Evolutionary conservation across 495 filamentous ascomycete species (phyloP).

Genomic region (Podospora tetraspora): DNA sequence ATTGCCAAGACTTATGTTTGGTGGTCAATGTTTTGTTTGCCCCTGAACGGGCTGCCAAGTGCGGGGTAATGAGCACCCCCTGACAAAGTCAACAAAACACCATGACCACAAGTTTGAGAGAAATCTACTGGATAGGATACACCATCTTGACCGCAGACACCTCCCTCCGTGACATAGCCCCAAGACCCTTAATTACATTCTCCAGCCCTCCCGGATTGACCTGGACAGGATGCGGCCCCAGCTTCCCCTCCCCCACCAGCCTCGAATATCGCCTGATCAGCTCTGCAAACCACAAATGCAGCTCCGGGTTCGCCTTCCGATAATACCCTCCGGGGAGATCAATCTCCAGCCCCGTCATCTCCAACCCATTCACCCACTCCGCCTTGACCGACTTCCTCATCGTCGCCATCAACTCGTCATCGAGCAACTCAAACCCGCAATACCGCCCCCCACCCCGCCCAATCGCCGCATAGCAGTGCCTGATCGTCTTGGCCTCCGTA

Average conservation of each 20-base stretch:
- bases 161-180: conserved; percentile 29
- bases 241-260: conserved; percentile 44
- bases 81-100: not conserved
- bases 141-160: not conserved
- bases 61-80: no score
- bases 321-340: not conserved
- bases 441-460: not conserved
- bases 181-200: conserved; percentile 49
- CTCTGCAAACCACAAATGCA: conserved; percentile 34
- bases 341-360: not conserved
- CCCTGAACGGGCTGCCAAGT: not conserved
- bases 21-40: not conserved
- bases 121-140: not conserved
- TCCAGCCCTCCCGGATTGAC: conserved; percentile 45
- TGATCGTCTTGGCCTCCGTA: not conserved
- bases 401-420: not conserved
- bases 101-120: not conserved
- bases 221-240: conserved; percentile 47
- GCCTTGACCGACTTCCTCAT: not conserved
- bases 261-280: conserved; percentile 34
- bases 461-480: conserved; percentile 5
- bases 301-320: conserved; percentile 20
- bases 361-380: not conserved
- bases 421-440: conserved; percentile 2
- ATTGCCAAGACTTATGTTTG: not conserved